Percentiles rank a stretch among this genome's conserved stretches.
Evolutionary conservation across 805 yeast genomes (phyloP).

Genomic region (Zygosaccharomyces rouxii): DNA sequence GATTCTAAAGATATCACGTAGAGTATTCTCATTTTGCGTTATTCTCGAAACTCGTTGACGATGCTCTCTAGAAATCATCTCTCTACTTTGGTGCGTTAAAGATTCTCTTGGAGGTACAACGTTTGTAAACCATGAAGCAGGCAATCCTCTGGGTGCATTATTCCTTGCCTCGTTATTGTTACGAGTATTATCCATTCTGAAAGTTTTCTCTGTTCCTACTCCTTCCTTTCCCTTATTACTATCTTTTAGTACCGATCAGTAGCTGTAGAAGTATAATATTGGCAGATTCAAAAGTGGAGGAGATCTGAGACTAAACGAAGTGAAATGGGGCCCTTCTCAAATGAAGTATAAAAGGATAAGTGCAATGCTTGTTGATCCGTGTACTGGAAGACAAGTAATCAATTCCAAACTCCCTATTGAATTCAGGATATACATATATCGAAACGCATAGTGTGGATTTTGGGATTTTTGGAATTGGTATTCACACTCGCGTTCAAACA

Average conservation of each 20-base stretch:
- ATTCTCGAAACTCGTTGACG: conserved; percentile 21
- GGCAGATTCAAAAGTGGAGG: neutral
- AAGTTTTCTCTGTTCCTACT: neutral
- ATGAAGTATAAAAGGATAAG: neutral
- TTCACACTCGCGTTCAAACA: conserved; percentile 1
- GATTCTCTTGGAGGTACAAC: conserved; percentile 17
- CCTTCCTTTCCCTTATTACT: neutral
- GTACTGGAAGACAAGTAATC: neutral
- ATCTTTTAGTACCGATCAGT: neutral
- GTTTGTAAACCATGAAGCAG: conserved; percentile 23
- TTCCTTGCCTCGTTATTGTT: conserved; percentile 10
- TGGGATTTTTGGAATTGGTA: neutral
- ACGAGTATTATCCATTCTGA: conserved; percentile 9
- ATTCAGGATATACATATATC: neutral
- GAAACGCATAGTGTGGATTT: neutral
- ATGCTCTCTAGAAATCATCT: conserved; percentile 18
- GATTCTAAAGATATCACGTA: conserved; percentile 18
- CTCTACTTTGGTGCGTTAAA: conserved; percentile 15
- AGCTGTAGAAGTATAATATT: neutral
- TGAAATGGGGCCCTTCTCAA: neutral
- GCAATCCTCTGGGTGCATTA: conserved; percentile 17
- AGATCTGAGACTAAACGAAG: neutral
- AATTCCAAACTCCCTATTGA: neutral
- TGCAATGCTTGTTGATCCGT: neutral
- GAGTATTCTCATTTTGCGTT: conserved; percentile 19